phyloP scores from a whole-genome alignment of 345 rosid genomes.

The Cardamine resedifolia region DNA sequence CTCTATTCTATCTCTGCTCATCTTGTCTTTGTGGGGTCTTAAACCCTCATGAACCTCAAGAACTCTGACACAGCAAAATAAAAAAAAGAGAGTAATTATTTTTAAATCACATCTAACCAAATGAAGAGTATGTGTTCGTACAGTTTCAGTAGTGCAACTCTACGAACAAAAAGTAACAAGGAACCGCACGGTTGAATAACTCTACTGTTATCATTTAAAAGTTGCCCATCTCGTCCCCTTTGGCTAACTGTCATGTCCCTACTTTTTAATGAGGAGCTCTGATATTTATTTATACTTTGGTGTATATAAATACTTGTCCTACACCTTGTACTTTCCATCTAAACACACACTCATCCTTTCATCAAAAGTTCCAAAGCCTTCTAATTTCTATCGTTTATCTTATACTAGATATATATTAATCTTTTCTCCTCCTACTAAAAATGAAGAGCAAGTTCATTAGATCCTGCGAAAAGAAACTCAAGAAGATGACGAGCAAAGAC shows the following conservation, averaged over 20 bases:
- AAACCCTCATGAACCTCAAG: slow-evolving; percentile 22
- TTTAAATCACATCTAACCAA: slow-evolving; percentile 22
- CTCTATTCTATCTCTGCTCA: slow-evolving; percentile 40
- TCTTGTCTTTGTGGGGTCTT: slow-evolving; percentile 67
- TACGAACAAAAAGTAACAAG: slow-evolving; percentile 24
- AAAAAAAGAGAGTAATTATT: not conserved
- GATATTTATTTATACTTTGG: slow-evolving; percentile 26
- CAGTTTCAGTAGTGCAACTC: slow-evolving; percentile 46
- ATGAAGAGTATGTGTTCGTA: slow-evolving; percentile 52
- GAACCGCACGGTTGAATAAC: slow-evolving; percentile 44
- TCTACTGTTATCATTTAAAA: slow-evolving; percentile 27
- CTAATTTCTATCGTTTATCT: not conserved
- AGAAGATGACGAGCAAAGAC: slow-evolving; percentile 49
- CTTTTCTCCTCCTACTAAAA: not conserved
- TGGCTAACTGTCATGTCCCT: slow-evolving; percentile 50
- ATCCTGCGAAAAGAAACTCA: slow-evolving; percentile 56
- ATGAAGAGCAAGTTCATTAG: slow-evolving; percentile 48
- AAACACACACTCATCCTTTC: not conserved
- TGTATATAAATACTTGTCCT: slow-evolving; percentile 41
- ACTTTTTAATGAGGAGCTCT: slow-evolving; percentile 46
- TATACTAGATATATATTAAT: not conserved
- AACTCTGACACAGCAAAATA: slow-evolving; percentile 30
- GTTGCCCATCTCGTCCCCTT: slow-evolving; percentile 32
- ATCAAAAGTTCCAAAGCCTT: not conserved
- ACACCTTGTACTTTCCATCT: slow-evolving; percentile 33